Conservation (phyloP, 371 early-diverging fungal species). For the Circinella umbellata region DNA sequence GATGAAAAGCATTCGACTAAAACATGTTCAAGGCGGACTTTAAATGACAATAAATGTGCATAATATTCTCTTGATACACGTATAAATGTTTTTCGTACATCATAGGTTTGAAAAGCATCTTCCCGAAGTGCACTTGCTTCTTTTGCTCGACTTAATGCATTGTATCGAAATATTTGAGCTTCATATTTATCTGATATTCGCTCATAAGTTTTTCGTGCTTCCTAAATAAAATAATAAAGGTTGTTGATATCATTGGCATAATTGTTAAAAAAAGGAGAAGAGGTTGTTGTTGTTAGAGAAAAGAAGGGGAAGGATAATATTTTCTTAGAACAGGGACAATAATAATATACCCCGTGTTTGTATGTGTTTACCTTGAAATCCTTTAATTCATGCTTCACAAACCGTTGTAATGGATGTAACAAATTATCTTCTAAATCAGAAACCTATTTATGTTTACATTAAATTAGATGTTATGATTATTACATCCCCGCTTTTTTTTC, state of each 20-base stretch:
- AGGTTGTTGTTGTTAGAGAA: neutral
- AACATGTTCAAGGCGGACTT: conserved; percentile 38
- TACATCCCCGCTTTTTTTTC: neutral
- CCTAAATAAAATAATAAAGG: conserved; percentile 22
- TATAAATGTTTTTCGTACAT: conserved; percentile 65
- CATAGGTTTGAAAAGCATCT: conserved; percentile 73
- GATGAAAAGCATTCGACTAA: conserved; percentile 43
- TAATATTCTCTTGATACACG: conserved; percentile 42
- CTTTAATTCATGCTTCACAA: conserved; percentile 62
- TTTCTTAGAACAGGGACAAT: neutral
- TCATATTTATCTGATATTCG: conserved; percentile 68
- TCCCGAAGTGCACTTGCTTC: conserved; percentile 72
- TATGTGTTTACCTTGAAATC: conserved; percentile 21
- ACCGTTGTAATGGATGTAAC: conserved; percentile 58
- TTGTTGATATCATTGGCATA: too few species aligned
- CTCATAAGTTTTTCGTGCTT: conserved; percentile 59
- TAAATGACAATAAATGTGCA: conserved; percentile 35
- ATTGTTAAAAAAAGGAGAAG: neutral
- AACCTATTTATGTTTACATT: conserved; percentile 29
- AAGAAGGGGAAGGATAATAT: too few species aligned
- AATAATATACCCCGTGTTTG: neutral
- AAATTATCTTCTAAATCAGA: conserved; percentile 59
- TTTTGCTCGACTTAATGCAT: conserved; percentile 63
- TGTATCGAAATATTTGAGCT: conserved; percentile 62
- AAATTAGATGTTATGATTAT: conserved; percentile 22